phyloP scores from a whole-genome alignment of 768 basidiomycete genomes.

The Lactifluus echinatus region DNA sequence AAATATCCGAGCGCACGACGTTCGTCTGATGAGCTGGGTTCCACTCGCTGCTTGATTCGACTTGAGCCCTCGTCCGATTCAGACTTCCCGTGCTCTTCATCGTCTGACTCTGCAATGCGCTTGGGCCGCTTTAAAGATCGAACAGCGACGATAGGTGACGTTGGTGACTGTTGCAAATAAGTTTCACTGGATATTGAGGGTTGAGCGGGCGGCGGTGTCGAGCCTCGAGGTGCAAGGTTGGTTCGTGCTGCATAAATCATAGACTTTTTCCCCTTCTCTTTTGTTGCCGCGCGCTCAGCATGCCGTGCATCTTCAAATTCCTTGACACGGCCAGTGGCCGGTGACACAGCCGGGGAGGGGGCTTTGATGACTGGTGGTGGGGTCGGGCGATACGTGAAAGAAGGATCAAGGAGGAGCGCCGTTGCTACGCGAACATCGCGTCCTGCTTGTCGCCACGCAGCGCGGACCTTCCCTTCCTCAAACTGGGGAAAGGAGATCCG shows the following conservation, averaged over 20 bases:
- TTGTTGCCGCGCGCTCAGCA: conserved; percentile 53
- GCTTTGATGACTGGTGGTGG: conserved; percentile 1
- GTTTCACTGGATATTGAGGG: conserved; percentile 33
- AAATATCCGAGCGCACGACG: conserved; percentile 57
- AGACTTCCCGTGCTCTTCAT: conserved; percentile 55
- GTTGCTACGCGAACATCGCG: conserved; percentile 56
- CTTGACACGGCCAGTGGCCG: conserved; percentile 48
- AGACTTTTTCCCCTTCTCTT: conserved; percentile 76
- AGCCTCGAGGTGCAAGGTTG: conserved; percentile 29
- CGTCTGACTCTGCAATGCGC: conserved; percentile 51
- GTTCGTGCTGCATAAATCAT: conserved; percentile 68
- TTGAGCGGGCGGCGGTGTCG: conserved; percentile 33
- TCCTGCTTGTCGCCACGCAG: conserved; percentile 60
- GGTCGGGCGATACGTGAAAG: conserved; percentile 32
- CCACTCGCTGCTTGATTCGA: conserved; percentile 26
- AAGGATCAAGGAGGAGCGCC: conserved; percentile 45
- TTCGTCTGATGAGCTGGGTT: conserved; percentile 35
- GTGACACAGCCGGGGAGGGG: conserved; percentile 25
- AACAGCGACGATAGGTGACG: conserved; percentile 34
- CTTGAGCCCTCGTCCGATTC: conserved; percentile 40
- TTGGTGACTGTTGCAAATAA: conserved; percentile 33
- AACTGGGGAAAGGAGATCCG: conserved; percentile 52
- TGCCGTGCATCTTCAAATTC: conserved; percentile 69
- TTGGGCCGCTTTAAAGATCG: conserved; percentile 45
- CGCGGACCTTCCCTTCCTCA: conserved; percentile 35